Conservation (phyloP, 73 alveolate genomes). For the Paraurostyla sp. region DNA sequence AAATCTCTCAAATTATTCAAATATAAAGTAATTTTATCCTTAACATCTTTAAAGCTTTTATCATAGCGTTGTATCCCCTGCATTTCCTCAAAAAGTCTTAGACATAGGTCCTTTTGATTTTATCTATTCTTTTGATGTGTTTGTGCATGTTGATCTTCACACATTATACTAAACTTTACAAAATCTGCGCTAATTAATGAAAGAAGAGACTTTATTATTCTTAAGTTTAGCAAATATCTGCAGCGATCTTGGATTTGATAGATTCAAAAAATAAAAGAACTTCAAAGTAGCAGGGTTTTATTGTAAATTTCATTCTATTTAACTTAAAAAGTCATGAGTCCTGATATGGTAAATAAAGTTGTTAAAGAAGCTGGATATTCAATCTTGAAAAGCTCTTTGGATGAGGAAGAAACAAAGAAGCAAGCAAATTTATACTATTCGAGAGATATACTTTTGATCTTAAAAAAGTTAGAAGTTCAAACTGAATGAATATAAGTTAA, state of each 20-base stretch:
- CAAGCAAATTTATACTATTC: constrained; percentile 33
- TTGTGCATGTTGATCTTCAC: constrained; percentile 85
- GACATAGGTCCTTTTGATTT: constrained; percentile 42
- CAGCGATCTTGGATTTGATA: constrained; percentile 58
- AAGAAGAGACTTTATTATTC: not conserved
- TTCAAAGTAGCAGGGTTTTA: constrained; percentile 70
- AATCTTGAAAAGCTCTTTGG: constrained; percentile 1
- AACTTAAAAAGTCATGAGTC: constrained; percentile 66
- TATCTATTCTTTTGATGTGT: constrained; percentile 83
- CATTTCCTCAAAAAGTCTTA: constrained; percentile 4
- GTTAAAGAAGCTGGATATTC: constrained; percentile 65
- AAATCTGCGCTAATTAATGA: not conserved
- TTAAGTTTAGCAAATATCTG: constrained; percentile 63
- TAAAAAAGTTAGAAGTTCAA: too few relatives aligned
- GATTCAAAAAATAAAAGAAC: constrained; percentile 47
- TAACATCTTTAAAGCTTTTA: not conserved
- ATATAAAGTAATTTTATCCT: not conserved
- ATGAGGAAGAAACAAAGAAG: not conserved
- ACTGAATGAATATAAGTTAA: too few relatives aligned
- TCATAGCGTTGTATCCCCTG: constrained; percentile 53
- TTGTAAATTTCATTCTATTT: not conserved
- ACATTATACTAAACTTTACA: constrained; percentile 65
- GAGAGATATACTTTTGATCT: constrained; percentile 37
- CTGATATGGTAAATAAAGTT: constrained; percentile 55
- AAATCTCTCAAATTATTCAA: not conserved